Conservation (phyloP, 441 rosid species). For the Pelargonium citronellum region DNA sequence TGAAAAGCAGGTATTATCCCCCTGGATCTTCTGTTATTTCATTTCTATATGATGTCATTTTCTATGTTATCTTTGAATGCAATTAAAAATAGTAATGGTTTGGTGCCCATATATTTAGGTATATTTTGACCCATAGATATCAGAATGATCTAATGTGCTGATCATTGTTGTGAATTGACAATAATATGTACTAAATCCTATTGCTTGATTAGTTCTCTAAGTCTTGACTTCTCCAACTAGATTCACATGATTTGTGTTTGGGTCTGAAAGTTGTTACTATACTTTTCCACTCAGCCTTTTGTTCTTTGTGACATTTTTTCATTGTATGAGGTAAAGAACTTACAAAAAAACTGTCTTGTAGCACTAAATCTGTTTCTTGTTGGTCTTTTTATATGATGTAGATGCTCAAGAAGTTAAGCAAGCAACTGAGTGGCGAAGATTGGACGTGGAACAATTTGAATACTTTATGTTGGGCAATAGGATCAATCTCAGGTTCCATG, state of each 20-base stretch:
- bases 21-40: not conserved
- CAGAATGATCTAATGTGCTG: not conserved
- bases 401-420: conserved; percentile 95
- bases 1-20: conserved; percentile 75
- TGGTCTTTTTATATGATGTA: conserved; percentile 25
- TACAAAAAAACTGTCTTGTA: not conserved
- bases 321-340: not conserved
- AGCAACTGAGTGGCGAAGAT: conserved; percentile 96
- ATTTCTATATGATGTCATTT: not conserved
- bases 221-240: not conserved
- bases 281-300: too few species aligned
- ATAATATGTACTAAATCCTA: not conserved
- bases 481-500: conserved; percentile 99
- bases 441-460: conserved; percentile 98
- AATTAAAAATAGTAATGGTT: not conserved
- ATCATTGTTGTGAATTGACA: not conserved
- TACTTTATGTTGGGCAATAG: conserved; percentile 99
- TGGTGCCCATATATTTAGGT: not conserved
- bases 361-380: not conserved
- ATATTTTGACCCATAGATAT: not conserved
- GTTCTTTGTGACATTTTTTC: too few species aligned
- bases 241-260: not conserved
- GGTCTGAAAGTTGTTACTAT: not conserved
- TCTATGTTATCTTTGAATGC: not conserved
- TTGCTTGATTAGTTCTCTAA: not conserved